Percentiles rank a stretch among this genome's conserved stretches.
phyloP scores from a whole-genome alignment of 179 eudicot genomes.

The Pouteria campechiana region DNA sequence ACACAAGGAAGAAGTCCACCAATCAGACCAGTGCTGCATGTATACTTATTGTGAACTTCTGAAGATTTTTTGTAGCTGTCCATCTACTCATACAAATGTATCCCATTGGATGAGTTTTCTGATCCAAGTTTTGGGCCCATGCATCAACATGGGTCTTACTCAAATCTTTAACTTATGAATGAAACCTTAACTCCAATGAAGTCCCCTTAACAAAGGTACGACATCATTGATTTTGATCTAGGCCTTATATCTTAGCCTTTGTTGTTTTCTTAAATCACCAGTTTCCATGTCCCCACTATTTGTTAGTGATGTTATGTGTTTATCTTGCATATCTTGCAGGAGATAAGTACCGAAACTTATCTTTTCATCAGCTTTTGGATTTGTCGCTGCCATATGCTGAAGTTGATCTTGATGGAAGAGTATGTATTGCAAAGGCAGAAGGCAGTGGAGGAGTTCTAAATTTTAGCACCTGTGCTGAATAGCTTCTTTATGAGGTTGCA shows the following conservation, averaged over 20 bases:
- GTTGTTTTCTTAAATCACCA: not conserved
- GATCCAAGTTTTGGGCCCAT: no score
- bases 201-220: no score
- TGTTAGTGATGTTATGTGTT: not conserved
- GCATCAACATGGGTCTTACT: no score
- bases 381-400: conserved; percentile 88
- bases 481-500: conserved; percentile 89
- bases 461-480: conserved; percentile 77
- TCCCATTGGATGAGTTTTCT: no score
- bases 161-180: no score
- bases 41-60: no score
- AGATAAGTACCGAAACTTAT: conserved; percentile 63
- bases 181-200: no score
- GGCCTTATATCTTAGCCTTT: not conserved
- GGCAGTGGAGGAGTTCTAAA: conserved; percentile 74
- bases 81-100: no score
- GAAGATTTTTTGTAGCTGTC: no score
- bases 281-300: not conserved
- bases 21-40: no score
- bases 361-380: conserved; percentile 51
- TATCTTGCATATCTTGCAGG: conserved; percentile 34
- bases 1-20: no score
- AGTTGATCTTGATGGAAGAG: conserved; percentile 58
- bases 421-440: conserved; percentile 75
- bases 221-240: no score